Conservation (phyloP, 208 protist genomes). For the Trichomonas tenax region DNA sequence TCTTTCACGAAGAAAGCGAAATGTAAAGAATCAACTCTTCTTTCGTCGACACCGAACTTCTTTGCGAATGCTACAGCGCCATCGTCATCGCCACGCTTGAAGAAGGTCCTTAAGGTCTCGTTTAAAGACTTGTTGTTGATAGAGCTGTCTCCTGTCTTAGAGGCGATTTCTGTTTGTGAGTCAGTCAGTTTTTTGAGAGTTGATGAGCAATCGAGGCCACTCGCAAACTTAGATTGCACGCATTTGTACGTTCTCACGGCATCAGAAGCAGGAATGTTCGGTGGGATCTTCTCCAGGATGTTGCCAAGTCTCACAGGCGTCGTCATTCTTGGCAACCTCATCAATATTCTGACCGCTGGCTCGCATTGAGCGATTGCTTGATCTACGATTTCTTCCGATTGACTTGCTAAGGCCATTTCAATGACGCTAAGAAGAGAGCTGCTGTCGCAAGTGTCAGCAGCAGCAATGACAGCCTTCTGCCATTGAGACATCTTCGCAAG, state of each 20-base stretch:
- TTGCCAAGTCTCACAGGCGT: background rate
- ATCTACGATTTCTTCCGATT: background rate
- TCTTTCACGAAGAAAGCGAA: background rate
- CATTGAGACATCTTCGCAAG: background rate
- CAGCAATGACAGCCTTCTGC: background rate
- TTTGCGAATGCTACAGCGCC: background rate
- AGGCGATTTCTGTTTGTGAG: background rate
- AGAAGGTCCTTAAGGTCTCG: background rate
- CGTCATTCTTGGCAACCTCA: background rate
- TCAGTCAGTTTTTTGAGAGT: background rate
- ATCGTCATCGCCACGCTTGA: background rate
- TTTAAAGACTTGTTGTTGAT: background rate
- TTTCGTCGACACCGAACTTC: background rate
- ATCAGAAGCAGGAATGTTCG: background rate
- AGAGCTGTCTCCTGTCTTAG: background rate
- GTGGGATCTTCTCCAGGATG: background rate
- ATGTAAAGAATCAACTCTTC: background rate
- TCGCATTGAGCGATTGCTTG: background rate
- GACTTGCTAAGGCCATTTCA: background rate
- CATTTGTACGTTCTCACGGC: background rate
- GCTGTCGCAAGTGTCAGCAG: background rate
- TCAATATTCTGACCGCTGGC: background rate
- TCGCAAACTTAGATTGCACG: background rate
- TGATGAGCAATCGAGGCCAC: background rate
- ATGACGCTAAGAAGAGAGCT: background rate